A percentile compares a stretch with the other conserved stretches of the same genome.
These are phyloP conservation scores for Torrubiella hemipterigena DNA, from an alignment of 2,329 filamentous ascomycete genomes.

Conservation along the genomic window DNA sequence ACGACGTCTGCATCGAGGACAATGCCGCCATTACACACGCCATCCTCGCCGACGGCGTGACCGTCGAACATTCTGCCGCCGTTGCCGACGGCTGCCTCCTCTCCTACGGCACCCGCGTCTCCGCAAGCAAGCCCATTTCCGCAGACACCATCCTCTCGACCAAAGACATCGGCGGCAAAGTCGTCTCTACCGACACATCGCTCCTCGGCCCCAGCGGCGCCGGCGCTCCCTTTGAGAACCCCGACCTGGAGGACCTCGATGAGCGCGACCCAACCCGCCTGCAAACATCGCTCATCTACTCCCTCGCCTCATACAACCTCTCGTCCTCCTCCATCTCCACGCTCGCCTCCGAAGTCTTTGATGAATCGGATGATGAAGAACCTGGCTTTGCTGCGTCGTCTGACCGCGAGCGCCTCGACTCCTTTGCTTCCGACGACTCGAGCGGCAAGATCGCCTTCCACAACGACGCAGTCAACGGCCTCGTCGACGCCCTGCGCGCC, in stretches of 20 bases:
- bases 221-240: conserved; percentile 34
- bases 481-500: conserved; percentile 75
- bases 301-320: conserved; percentile 37
- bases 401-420: conserved; percentile 17
- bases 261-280: conserved; percentile 36
- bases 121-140: conserved; percentile 45
- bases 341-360: conserved; percentile 51
- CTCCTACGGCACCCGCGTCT: conserved; percentile 63
- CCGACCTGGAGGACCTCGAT: conserved; percentile 36
- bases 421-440: conserved; percentile 61
- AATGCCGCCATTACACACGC: conserved; percentile 57
- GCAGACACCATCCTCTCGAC: conserved; percentile 20
- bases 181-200: conserved; percentile 25
- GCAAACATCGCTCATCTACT: conserved; percentile 45
- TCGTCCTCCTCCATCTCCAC: conserved; percentile 45
- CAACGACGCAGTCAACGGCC: conserved; percentile 70
- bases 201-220: conserved; percentile 38
- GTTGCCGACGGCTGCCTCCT: conserved; percentile 63
- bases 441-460: conserved; percentile 55
- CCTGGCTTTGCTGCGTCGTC: conserved; percentile 46
- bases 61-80: no score
- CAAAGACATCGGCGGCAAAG: conserved; percentile 22
- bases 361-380: conserved; percentile 54
- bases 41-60: conserved; percentile 68
- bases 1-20: conserved; percentile 67